Evolutionary conservation across 2,329 filamentous ascomycete species (phyloP), one percentile per base, ranked within the genome.

Genomic region (Sodiomyces alkalinus): DNA sequence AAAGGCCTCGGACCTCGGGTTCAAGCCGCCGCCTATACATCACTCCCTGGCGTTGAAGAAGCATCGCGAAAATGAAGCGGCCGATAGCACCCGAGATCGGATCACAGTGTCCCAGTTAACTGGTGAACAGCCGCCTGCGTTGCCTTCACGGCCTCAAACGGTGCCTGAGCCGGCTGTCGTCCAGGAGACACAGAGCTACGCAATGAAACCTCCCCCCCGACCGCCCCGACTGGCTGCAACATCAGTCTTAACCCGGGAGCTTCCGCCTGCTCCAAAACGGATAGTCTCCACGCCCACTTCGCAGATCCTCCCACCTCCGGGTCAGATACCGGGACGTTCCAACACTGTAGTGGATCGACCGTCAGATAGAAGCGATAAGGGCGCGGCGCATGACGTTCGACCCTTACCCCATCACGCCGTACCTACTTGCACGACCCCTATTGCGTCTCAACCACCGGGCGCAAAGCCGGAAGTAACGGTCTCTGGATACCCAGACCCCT

Each of bases 401-500:
- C 41, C 44, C 19, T 19, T 10, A 25, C 35, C 16, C 30, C 35
- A 14, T 16, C 35, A n/a, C n/a, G n/a, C n/a, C 27, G 11, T 27
- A 33, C 20, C 31, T 30, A 24, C 40, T 30, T 17, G 39, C 14
- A 19, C 38, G 19, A 15, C 37, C 14, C 26, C 38, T 17, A 30
- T 33, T 20, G 31, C 40, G 24, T 6, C 34, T 21, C 24, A 37
- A 13, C 24, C 39, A 5, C 14, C 35, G 14, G 17, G 35, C 7
- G 35, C 32, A 38, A 19, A 42, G 40, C 10, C 37, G 41, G 27
- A 27, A 34, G 13, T 14, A 34, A n/a, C n/a, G n/a, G 57, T 58
- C 13, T 68, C 65, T 7, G 69, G 80, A 27, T 94, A 81, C 47
- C 90, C 90, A 1, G 86, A 98, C 51, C 63, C 79, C 2, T 81